Conservation (phyloP, 2,329 filamentous ascomycete species). For the Claviceps paspali region DNA sequence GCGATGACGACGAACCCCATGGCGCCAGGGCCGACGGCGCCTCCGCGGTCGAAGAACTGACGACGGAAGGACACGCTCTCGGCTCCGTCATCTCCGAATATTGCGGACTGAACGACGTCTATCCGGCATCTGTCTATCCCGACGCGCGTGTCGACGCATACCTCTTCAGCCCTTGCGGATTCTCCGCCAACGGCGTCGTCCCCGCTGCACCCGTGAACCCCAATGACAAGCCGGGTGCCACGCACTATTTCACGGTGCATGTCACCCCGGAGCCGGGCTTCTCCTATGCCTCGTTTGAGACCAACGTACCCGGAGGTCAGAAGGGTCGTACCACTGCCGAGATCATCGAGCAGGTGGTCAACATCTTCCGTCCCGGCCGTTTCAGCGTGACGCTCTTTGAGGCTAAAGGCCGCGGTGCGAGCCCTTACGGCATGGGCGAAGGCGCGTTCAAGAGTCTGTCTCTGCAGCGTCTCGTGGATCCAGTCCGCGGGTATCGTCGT, state of each 20-base stretch:
- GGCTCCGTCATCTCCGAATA: constrained; percentile 83
- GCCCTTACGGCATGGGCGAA: constrained; percentile 24
- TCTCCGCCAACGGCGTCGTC: constrained; percentile 91
- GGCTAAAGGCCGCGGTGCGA: constrained; percentile 48
- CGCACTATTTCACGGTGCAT: constrained; percentile 96
- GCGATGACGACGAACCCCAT: constrained; percentile 34
- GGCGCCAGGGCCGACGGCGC: constrained; percentile 28
- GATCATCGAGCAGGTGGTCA: constrained; percentile 83
- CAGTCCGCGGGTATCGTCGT: constrained; percentile 70
- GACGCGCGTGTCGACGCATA: constrained; percentile 92
- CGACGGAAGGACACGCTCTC: constrained; percentile 84
- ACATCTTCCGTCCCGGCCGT: constrained; percentile 92
- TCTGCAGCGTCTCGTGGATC: constrained; percentile 49
- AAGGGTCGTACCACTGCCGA: constrained; percentile 78
- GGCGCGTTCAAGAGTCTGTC: constrained; percentile 22
- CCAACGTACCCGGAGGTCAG: constrained; percentile 84
- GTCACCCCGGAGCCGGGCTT: constrained; percentile 95
- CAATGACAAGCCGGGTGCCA: constrained; percentile 27
- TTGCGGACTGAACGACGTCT: constrained; percentile 80
- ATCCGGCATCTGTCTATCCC: constrained; percentile 73
- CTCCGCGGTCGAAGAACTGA: constrained; percentile 56
- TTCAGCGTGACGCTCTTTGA: constrained; percentile 97
- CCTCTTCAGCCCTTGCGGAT: constrained; percentile 90
- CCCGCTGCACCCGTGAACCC: constrained; percentile 46
- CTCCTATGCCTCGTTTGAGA: constrained; percentile 96